These are phyloP conservation scores for Sonneratia alba DNA, from an alignment of 345 rosid genomes.

Conservation along the genomic window DNA sequence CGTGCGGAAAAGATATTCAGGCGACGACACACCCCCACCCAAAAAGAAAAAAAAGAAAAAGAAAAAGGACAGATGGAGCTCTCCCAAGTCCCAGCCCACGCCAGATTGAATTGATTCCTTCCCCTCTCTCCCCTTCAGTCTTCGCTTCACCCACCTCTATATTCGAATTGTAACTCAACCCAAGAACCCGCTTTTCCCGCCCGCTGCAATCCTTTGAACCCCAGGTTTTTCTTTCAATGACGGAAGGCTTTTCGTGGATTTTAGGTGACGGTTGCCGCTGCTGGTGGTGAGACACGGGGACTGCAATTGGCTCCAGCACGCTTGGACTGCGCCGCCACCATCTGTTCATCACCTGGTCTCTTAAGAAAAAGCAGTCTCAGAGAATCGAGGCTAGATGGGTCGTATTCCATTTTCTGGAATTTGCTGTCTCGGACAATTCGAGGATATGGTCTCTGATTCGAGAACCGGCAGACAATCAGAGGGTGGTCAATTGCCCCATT, in stretches of 20 bases:
- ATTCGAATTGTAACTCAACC: too few species aligned
- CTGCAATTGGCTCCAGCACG: slow-evolving; percentile 36
- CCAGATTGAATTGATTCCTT: not conserved
- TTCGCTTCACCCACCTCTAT: not conserved
- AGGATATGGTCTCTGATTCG: slow-evolving; percentile 22
- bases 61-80: too few species aligned
- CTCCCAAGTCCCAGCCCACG: too few species aligned
- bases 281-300: not conserved
- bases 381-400: slow-evolving; percentile 14
- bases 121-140: not conserved
- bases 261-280: not conserved
- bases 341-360: slow-evolving; percentile 19
- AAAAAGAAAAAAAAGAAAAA: too few species aligned
- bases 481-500: not conserved
- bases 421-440: slow-evolving; percentile 23
- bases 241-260: not conserved
- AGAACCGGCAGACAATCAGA: slow-evolving; percentile 21
- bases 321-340: slow-evolving; percentile 33
- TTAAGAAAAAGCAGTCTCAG: slow-evolving; percentile 19
- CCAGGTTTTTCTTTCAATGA: too few species aligned
- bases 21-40: too few species aligned
- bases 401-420: slow-evolving; percentile 18
- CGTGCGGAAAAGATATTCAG: too few species aligned
- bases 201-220: too few species aligned
- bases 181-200: too few species aligned